A percentile compares a stretch with the other conserved stretches of the same genome.
These are phyloP conservation scores for Rhizophora apiculata DNA, from an alignment of 345 rosid species.

Conservation along the genomic window DNA sequence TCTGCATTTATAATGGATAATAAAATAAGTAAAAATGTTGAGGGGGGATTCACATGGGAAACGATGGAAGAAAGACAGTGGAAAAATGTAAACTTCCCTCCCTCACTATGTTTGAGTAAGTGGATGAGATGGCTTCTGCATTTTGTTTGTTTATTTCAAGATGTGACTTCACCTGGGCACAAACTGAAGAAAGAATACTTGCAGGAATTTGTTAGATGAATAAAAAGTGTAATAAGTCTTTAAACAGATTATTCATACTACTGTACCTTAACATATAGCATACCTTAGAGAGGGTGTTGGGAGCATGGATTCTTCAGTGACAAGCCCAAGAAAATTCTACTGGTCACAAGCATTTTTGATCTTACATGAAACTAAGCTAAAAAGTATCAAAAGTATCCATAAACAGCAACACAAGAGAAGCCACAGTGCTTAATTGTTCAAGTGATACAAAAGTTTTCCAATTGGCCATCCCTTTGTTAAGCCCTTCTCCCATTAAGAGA, in stretches of 20 bases:
- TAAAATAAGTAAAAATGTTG: conserved; percentile 7
- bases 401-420: too few species aligned
- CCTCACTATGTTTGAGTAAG: conserved; percentile 52
- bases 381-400: too few species aligned
- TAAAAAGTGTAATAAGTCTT: background rate
- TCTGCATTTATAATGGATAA: conserved; percentile 38
- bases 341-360: too few species aligned
- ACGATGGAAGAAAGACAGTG: background rate
- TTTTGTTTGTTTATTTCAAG: conserved; percentile 71
- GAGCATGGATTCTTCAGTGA: too few species aligned
- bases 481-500: too few species aligned
- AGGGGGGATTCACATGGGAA: background rate
- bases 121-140: conserved; percentile 50
- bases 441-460: background rate
- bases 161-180: conserved; percentile 62
- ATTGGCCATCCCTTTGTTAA: too few species aligned
- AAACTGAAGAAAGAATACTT: conserved; percentile 5
- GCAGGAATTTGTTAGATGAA: background rate
- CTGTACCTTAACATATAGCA: too few species aligned
- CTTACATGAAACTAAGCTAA: too few species aligned
- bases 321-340: too few species aligned
- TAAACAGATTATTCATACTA: background rate
- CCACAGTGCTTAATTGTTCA: too few species aligned
- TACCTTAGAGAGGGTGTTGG: background rate
- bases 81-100: conserved; percentile 42